Conservation (phyloP, 2,329 filamentous ascomycete genomes). For the Fusarium torulosum region DNA sequence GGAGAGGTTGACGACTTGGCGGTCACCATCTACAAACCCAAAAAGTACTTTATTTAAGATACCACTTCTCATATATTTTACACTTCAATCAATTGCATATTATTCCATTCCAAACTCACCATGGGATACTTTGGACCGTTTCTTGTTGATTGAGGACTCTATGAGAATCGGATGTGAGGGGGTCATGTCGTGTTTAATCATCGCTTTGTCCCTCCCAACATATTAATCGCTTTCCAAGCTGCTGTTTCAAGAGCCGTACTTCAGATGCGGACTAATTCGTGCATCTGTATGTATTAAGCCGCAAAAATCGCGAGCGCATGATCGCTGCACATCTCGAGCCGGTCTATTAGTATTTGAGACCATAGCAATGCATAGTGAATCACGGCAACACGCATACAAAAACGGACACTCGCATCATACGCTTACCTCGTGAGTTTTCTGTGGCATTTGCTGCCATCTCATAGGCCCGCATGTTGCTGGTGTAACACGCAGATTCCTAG, state of each 20-base stretch:
- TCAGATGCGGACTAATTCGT: not conserved
- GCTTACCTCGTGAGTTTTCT: conserved; percentile 26
- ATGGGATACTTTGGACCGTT: too few relatives aligned
- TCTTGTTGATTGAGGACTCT: not conserved
- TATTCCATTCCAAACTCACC: not conserved
- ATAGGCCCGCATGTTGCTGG: conserved; percentile 6
- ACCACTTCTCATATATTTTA: not conserved
- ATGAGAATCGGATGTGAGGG: not conserved
- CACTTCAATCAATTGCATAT: not conserved
- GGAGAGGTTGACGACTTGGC: not conserved
- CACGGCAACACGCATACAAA: conserved; percentile 1
- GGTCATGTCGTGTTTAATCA: not conserved
- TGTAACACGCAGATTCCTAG: conserved; percentile 1
- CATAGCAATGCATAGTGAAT: not conserved
- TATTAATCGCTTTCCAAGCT: not conserved
- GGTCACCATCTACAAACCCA: not conserved
- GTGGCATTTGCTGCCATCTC: not conserved
- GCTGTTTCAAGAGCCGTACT: not conserved
- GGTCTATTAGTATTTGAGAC: not conserved
- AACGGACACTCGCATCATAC: conserved; percentile 8
- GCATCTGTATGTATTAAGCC: not conserved
- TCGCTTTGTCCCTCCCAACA: not conserved
- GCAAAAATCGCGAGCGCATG: not conserved
- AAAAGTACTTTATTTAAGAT: conserved; percentile 4
- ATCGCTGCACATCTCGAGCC: not conserved